Evolutionary conservation across 2,329 filamentous ascomycete species (phyloP).

Genomic region (Sclerotinia nivalis): DNA sequence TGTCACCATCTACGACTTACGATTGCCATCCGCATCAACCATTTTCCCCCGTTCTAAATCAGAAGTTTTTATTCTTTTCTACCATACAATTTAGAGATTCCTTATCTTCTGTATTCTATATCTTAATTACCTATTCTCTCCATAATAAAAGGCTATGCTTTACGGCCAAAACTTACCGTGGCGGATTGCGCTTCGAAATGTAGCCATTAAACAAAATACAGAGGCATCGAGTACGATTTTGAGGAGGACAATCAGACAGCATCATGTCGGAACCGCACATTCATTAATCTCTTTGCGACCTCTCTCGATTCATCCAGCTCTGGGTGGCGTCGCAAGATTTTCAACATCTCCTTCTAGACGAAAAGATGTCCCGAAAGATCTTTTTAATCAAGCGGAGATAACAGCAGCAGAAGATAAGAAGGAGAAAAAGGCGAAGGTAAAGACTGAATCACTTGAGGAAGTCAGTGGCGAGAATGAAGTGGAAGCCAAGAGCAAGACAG

Average conservation of each 20-base stretch:
- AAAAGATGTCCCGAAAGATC: constrained; percentile 45
- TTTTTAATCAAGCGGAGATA: constrained; percentile 44
- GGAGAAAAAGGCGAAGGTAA: constrained; percentile 35
- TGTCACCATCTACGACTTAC: constrained; percentile 6
- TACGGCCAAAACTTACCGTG: constrained; percentile 65
- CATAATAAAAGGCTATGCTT: constrained; percentile 50
- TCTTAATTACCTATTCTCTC: background rate
- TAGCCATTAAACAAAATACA: constrained; percentile 28
- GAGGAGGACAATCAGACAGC: constrained; percentile 33
- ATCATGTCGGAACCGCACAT: constrained; percentile 56
- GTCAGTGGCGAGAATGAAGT: constrained; percentile 50
- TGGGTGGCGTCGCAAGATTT: constrained; percentile 46
- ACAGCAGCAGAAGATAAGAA: constrained; percentile 47
- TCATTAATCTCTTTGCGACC: constrained; percentile 63
- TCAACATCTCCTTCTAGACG: constrained; percentile 52
- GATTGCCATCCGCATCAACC: constrained; percentile 13
- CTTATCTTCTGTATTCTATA: constrained; percentile 7
- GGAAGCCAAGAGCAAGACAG: constrained; percentile 41
- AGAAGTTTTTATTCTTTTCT: constrained; percentile 6
- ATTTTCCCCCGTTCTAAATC: background rate
- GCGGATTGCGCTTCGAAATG: constrained; percentile 54
- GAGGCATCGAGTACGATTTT: constrained; percentile 28
- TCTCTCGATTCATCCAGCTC: constrained; percentile 56
- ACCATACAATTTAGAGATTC: background rate
- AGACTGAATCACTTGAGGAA: constrained; percentile 35